Percentiles rank a stretch among this genome's conserved stretches.
Conservation (phyloP, 352 stramenopile species). For the Pythium monospermum region DNA sequence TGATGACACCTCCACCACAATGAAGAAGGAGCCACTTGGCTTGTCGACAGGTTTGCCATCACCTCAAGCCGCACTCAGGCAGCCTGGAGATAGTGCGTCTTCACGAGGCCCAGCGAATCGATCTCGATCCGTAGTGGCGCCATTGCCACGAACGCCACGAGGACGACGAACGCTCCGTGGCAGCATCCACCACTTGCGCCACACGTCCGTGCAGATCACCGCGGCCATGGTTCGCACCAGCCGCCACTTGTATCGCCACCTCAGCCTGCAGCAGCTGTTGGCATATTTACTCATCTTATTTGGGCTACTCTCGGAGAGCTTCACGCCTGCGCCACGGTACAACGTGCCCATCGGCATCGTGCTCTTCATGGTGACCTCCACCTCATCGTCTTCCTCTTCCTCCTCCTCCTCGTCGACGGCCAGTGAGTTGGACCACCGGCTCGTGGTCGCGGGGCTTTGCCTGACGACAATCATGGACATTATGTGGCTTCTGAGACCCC, state of each 20-base stretch:
- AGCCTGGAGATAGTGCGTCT: too few species aligned
- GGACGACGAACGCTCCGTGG: conserved; percentile 11
- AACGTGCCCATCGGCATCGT: conserved; percentile 62
- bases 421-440: conserved; percentile 37
- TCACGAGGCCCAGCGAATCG: neutral
- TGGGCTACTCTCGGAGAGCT: conserved; percentile 57
- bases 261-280: conserved; percentile 50
- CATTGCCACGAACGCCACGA: neutral
- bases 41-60: too few species aligned
- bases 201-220: conserved; percentile 15
- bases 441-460: conserved; percentile 48
- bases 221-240: conserved; percentile 8
- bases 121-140: neutral
- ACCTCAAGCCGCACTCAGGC: too few species aligned
- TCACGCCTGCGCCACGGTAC: conserved; percentile 59
- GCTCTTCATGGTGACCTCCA: conserved; percentile 30
- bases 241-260: conserved; percentile 28
- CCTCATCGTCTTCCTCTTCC: neutral
- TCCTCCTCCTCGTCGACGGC: conserved; percentile 12
- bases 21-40: conserved; percentile 2
- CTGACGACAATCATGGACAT: conserved; percentile 47
- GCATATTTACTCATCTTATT: conserved; percentile 48
- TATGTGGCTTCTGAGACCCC: conserved; percentile 58
- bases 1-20: too few species aligned
- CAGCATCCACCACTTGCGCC: conserved; percentile 13